Evolutionary conservation across 1,139 yeast genomes (phyloP).

Genomic region (Wickerhamiella infanticola): DNA sequence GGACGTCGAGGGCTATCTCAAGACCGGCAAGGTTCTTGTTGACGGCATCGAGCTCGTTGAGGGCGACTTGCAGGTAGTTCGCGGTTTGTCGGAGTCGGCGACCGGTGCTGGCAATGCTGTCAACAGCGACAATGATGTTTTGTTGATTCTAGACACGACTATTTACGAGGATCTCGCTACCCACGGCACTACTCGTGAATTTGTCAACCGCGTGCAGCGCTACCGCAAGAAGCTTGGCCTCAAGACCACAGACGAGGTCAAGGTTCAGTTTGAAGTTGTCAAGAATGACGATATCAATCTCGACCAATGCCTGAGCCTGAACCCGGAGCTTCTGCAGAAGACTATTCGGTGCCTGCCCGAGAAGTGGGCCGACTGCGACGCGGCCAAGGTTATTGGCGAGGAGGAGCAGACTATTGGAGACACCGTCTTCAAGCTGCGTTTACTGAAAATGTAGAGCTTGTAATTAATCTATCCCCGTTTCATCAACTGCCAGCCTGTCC

Average conservation of each 20-base stretch:
- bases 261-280: conserved; percentile 60
- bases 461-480: not conserved
- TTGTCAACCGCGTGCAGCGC: conserved; percentile 93
- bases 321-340: conserved; percentile 56
- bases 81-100: conserved; percentile 63
- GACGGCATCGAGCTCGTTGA: conserved; percentile 76
- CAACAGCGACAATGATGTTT: conserved; percentile 76
- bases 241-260: conserved; percentile 87
- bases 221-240: conserved; percentile 93
- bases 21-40: conserved; percentile 60
- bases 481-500: not conserved
- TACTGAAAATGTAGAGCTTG: conserved; percentile 17
- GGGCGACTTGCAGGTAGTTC: conserved; percentile 80
- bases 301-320: conserved; percentile 44
- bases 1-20: conserved; percentile 64
- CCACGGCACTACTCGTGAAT: conserved; percentile 93
- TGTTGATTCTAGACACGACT: conserved; percentile 77
- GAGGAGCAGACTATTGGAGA: conserved; percentile 88
- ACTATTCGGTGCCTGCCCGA: conserved; percentile 46
- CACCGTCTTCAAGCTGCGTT: conserved; percentile 63
- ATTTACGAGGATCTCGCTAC: conserved; percentile 76
- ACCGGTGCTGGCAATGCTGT: conserved; percentile 57
- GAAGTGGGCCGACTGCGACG: conserved; percentile 18
- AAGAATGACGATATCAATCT: conserved; percentile 50
- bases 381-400: conserved; percentile 48